phyloP scores from a whole-genome alignment of 2,329 filamentous ascomycete genomes.

The Paecilomyces variotii region DNA sequence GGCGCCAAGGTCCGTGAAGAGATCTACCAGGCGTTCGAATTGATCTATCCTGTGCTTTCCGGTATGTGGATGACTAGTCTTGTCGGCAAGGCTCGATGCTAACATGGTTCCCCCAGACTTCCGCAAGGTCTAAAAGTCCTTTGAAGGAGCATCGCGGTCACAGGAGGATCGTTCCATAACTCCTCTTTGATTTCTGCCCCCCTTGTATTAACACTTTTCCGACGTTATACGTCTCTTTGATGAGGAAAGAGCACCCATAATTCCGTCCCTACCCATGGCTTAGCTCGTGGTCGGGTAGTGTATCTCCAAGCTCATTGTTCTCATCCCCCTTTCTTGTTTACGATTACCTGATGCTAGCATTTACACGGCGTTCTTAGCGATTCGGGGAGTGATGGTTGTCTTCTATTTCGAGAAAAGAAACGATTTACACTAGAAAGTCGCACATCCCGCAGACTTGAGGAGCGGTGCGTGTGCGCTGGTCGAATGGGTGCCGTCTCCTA shows the following conservation, averaged over 20 bases:
- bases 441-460: conserved; percentile 27
- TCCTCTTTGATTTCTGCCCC: conserved; percentile 4
- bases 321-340: conserved; percentile 15
- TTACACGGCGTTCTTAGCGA: conserved; percentile 38
- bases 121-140: conserved; percentile 48
- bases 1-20: conserved; percentile 97
- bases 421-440: conserved; percentile 32
- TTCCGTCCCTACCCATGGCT: not conserved
- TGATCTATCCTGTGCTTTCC: conserved; percentile 93
- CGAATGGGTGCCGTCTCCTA: conserved; percentile 33
- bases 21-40: conserved; percentile 93
- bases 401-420: conserved; percentile 12
- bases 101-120: conserved; percentile 42
- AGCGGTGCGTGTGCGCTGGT: conserved; percentile 35
- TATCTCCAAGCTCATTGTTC: conserved; percentile 7
- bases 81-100: conserved; percentile 11
- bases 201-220: conserved; percentile 23
- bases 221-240: conserved; percentile 5
- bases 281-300: not conserved
- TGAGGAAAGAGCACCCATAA: conserved; percentile 6
- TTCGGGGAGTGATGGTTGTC: conserved; percentile 19
- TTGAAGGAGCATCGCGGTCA: conserved; percentile 4
- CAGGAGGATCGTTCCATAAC: conserved; percentile 11
- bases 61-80: conserved; percentile 45
- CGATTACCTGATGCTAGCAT: conserved; percentile 35